Conservation (phyloP, 2,329 filamentous ascomycete species). For the Furcasterigmium furcatum region DNA sequence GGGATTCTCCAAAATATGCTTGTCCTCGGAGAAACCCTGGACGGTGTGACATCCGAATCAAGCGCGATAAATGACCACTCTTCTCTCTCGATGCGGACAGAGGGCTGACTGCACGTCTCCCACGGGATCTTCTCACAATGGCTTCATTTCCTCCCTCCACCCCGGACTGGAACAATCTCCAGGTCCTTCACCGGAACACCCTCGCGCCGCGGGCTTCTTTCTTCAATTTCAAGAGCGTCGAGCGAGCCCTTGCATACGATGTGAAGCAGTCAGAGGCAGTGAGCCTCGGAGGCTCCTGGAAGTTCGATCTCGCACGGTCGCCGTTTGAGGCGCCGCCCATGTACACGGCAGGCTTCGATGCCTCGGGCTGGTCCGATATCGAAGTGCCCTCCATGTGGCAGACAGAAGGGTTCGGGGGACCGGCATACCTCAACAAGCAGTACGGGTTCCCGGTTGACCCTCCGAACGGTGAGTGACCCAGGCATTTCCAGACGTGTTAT, state of each 20-base stretch:
- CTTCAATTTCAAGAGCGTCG: conserved; percentile 43
- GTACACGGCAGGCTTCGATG: neutral
- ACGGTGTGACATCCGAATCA: no score
- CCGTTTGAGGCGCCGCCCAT: conserved; percentile 20
- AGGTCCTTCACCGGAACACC: conserved; percentile 53
- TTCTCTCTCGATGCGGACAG: no score
- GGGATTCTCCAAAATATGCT: no score
- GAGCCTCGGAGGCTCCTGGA: conserved; percentile 39
- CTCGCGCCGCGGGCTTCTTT: conserved; percentile 53
- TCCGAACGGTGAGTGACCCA: conserved; percentile 40
- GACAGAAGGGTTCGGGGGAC: conserved; percentile 65
- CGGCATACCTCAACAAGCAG: conserved; percentile 67
- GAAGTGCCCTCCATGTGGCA: conserved; percentile 64
- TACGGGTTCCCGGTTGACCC: conserved; percentile 67
- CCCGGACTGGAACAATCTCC: conserved; percentile 59
- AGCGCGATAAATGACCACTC: no score
- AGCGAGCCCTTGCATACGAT: conserved; percentile 43
- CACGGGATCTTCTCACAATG: neutral
- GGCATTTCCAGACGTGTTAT: neutral
- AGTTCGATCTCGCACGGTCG: conserved; percentile 29
- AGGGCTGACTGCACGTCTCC: no score
- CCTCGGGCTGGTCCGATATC: conserved; percentile 42
- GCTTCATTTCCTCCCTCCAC: conserved; percentile 9
- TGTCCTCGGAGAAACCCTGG: no score
- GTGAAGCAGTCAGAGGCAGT: conserved; percentile 27